A percentile compares a stretch with the other conserved stretches of the same genome.
phyloP scores from a whole-genome alignment of 495 filamentous ascomycete species.

The Entonaema liquescens region DNA sequence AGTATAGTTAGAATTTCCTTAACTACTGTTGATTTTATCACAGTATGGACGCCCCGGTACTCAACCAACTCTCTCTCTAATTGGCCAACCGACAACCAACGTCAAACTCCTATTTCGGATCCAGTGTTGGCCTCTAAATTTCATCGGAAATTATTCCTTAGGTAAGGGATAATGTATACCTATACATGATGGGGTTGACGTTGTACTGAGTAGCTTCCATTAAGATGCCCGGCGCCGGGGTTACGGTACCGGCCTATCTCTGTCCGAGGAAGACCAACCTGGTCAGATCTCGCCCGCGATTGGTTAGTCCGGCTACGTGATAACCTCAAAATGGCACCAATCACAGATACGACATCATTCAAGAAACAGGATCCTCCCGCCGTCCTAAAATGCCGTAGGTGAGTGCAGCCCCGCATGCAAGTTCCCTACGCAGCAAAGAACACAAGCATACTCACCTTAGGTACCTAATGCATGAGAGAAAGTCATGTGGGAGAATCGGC shows the following conservation, averaged over 20 bases:
- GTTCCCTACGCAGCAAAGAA: neutral
- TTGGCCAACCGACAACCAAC: neutral
- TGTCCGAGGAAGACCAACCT: constrained; percentile 20
- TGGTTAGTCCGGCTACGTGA: constrained; percentile 6
- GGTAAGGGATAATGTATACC: too few species aligned
- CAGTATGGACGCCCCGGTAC: neutral
- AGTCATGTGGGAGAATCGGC: constrained; percentile 25
- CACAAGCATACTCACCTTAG: neutral
- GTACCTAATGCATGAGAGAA: constrained; percentile 1
- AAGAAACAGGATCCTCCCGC: neutral
- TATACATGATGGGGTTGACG: too few species aligned
- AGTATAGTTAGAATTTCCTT: too few species aligned
- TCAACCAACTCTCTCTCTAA: neutral
- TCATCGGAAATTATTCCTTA: neutral
- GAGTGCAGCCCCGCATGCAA: neutral
- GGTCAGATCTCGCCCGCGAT: constrained; percentile 4
- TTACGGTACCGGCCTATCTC: constrained; percentile 22
- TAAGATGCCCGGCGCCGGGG: neutral
- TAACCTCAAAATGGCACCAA: constrained; percentile 9
- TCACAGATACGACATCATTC: neutral
- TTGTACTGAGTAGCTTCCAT: neutral
- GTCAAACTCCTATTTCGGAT: neutral
- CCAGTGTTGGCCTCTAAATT: neutral
- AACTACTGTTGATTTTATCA: too few species aligned
- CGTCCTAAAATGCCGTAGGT: constrained; percentile 1